Conservation (phyloP, 208 protist genomes). For the Leishmania guyanensis region DNA sequence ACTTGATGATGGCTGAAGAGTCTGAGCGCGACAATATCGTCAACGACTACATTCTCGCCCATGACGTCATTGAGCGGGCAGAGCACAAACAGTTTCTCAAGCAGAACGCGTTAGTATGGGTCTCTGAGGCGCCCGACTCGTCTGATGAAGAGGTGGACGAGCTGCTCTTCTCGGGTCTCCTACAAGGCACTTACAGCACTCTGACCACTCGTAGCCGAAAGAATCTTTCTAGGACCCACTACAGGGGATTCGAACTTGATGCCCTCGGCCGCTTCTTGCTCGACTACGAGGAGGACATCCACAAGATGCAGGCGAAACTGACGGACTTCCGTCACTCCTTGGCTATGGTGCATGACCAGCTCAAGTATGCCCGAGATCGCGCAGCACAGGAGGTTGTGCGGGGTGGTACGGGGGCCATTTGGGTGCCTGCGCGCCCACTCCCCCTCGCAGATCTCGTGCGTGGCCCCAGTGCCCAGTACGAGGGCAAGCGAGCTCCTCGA, state of each 20-base stretch:
- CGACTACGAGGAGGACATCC: slow-evolving; percentile 44
- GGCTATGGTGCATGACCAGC: slow-evolving; percentile 36
- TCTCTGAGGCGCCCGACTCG: neutral
- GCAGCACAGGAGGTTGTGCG: slow-evolving; percentile 41
- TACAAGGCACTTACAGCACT: neutral
- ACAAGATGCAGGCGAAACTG: slow-evolving; percentile 23
- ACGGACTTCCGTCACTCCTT: slow-evolving; percentile 20
- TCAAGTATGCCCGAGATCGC: slow-evolving; percentile 39
- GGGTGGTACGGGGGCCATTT: slow-evolving; percentile 35
- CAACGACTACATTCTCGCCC: slow-evolving; percentile 19
- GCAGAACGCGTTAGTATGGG: neutral
- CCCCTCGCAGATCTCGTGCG: slow-evolving; percentile 41
- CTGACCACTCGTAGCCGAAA: neutral
- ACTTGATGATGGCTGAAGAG: slow-evolving; percentile 16
- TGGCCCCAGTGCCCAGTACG: slow-evolving; percentile 38
- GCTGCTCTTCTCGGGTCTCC: neutral
- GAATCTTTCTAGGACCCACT: slow-evolving; percentile 12
- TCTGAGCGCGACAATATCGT: slow-evolving; percentile 9
- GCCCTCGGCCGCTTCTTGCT: slow-evolving; percentile 38
- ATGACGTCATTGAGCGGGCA: slow-evolving; percentile 21
- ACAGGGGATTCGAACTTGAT: slow-evolving; percentile 49
- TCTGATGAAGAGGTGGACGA: slow-evolving; percentile 14
- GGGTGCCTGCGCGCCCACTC: slow-evolving; percentile 42
- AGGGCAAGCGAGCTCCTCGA: slow-evolving; percentile 13
- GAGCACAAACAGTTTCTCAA: slow-evolving; percentile 37